Evolutionary conservation across 306 rosid genomes (phyloP).

Genomic region (Lotus japonicus): DNA sequence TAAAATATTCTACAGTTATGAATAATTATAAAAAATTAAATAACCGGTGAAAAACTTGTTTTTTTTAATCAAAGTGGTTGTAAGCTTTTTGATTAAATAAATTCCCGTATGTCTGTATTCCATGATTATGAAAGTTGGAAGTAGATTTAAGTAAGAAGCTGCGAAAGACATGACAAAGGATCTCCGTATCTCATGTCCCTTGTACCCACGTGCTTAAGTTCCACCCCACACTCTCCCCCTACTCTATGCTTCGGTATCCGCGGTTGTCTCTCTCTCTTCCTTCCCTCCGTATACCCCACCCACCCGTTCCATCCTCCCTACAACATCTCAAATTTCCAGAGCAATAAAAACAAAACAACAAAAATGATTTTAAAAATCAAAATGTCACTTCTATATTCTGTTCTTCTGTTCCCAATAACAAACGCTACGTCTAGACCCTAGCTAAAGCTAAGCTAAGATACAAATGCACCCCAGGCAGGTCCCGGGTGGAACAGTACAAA

Average conservation of each 20-base stretch:
- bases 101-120: no score
- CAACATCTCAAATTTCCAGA: background rate
- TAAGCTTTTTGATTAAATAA: no score
- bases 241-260: background rate
- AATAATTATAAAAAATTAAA: no score
- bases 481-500: constrained; percentile 2
- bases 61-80: background rate
- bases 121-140: background rate
- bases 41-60: no score
- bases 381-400: background rate
- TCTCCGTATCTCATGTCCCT: constrained; percentile 13
- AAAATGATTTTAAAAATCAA: no score
- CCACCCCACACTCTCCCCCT: background rate
- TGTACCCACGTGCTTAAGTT: constrained; percentile 8
- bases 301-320: background rate
- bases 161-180: background rate
- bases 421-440: background rate
- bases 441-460: background rate
- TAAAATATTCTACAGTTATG: no score
- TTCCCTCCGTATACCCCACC: background rate
- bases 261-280: background rate
- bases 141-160: background rate
- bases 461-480: background rate
- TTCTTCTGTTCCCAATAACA: background rate
- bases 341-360: background rate